A percentile compares a stretch with the other conserved stretches of the same genome.
Conservation (phyloP, 2,329 filamentous ascomycete genomes). For the Fusarium palustre region DNA sequence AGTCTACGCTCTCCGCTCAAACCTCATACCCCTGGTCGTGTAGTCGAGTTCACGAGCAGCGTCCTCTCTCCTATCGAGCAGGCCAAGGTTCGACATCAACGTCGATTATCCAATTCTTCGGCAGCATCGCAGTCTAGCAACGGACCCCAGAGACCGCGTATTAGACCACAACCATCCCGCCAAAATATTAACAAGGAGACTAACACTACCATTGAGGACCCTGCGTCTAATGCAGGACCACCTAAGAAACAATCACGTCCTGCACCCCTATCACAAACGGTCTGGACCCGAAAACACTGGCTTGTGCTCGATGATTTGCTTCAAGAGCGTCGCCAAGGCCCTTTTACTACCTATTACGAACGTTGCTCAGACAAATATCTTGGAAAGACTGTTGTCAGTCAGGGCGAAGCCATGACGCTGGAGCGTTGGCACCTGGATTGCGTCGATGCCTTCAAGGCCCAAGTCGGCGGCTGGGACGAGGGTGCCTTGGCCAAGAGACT, state of each 20-base stretch:
- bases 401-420: conserved; percentile 60
- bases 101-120: conserved; percentile 45
- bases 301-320: conserved; percentile 63
- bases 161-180: conserved; percentile 13
- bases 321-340: conserved; percentile 59
- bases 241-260: conserved; percentile 30
- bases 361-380: conserved; percentile 54
- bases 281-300: conserved; percentile 67
- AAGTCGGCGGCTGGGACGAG: conserved; percentile 65
- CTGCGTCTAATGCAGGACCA: conserved; percentile 48
- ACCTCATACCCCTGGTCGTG: conserved; percentile 67
- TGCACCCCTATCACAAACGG: conserved; percentile 54
- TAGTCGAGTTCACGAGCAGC: conserved; percentile 68
- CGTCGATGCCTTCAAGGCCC: conserved; percentile 63
- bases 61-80: conserved; percentile 61
- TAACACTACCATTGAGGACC: conserved; percentile 42
- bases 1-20: conserved; percentile 68
- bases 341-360: conserved; percentile 49
- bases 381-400: conserved; percentile 61
- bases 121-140: conserved; percentile 31
- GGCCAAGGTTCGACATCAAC: conserved; percentile 50
- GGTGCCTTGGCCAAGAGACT: conserved; percentile 62
- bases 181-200: conserved; percentile 52
- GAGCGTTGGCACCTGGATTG: conserved; percentile 70
- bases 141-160: conserved; percentile 24